Conservation (phyloP, 2,329 filamentous ascomycete genomes). For the Verticillium albo-atrum region DNA sequence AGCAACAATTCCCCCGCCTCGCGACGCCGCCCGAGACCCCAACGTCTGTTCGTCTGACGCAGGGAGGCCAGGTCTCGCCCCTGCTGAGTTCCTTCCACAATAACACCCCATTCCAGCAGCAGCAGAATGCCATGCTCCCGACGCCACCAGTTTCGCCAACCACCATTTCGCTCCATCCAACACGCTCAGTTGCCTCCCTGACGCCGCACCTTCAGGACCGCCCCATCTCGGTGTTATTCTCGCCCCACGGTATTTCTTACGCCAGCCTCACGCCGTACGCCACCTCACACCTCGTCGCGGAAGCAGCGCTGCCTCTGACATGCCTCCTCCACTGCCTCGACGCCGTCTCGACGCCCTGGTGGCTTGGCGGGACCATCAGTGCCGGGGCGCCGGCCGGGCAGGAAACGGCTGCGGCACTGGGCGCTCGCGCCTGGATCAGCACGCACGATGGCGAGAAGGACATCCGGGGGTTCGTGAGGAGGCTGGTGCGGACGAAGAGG, state of each 20-base stretch:
- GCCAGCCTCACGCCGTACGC: slow-evolving; percentile 50
- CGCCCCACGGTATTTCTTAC: slow-evolving; percentile 58
- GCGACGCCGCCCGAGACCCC: slow-evolving; percentile 12
- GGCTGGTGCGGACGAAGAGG: slow-evolving; percentile 40
- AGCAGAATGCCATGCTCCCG: slow-evolving; percentile 20
- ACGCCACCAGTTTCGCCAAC: slow-evolving; percentile 31
- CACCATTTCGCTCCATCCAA: slow-evolving; percentile 23
- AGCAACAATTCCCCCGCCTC: background rate
- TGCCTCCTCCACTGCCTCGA: slow-evolving; percentile 63
- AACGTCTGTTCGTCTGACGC: background rate
- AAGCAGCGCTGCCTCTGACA: slow-evolving; percentile 57
- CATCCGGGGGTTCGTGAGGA: slow-evolving; percentile 45
- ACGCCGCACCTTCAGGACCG: slow-evolving; percentile 28
- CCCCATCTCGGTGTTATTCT: slow-evolving; percentile 57
- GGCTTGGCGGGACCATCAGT: slow-evolving; percentile 21
- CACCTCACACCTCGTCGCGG: slow-evolving; percentile 48
- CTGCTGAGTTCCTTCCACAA: slow-evolving; percentile 5
- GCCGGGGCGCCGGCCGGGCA: slow-evolving; percentile 51
- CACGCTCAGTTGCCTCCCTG: slow-evolving; percentile 29
- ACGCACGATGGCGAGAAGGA: slow-evolving; percentile 59
- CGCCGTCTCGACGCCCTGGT: slow-evolving; percentile 54
- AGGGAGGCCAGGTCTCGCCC: slow-evolving; percentile 4
- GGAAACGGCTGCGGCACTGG: slow-evolving; percentile 48
- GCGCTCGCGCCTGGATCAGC: slow-evolving; percentile 55
- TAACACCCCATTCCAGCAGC: slow-evolving; percentile 2